A percentile compares a stretch with the other conserved stretches of the same genome.
Conservation (phyloP, 495 filamentous ascomycete species). For the Podospora tetraspora region DNA sequence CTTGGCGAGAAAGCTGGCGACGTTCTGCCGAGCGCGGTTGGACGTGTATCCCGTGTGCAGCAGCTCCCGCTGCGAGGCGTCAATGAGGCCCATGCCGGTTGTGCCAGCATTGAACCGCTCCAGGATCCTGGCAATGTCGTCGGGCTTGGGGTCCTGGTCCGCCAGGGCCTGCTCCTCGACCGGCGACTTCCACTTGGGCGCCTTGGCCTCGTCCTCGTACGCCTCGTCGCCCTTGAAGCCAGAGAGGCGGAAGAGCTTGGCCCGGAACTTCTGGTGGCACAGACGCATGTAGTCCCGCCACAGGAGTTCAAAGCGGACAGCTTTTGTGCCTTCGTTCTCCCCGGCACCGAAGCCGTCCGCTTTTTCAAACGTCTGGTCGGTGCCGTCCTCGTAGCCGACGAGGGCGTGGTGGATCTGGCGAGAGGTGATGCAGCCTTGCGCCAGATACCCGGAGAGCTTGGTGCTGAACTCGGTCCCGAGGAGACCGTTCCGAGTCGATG, state of each 20-base stretch:
- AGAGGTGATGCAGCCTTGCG: constrained; percentile 62
- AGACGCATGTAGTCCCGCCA: constrained; percentile 76
- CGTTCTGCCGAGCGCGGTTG: constrained; percentile 66
- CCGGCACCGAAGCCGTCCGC: constrained; percentile 55
- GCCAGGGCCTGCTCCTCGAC: constrained; percentile 12
- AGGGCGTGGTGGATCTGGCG: constrained; percentile 60
- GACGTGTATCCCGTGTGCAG: constrained; percentile 66
- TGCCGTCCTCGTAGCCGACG: constrained; percentile 56
- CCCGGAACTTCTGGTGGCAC: constrained; percentile 58
- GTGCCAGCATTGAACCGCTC: constrained; percentile 54
- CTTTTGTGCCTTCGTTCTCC: constrained; percentile 62
- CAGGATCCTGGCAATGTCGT: constrained; percentile 34
- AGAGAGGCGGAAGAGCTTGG: constrained; percentile 52
- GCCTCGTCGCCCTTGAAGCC: constrained; percentile 50
- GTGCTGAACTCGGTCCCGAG: constrained; percentile 63
- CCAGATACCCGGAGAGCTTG: constrained; percentile 63
- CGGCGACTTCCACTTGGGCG: constrained; percentile 37
- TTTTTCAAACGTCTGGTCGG: constrained; percentile 29
- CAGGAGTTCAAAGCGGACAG: constrained; percentile 62
- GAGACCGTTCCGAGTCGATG: constrained; percentile 62
- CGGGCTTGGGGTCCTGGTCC: constrained; percentile 28
- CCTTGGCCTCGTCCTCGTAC: constrained; percentile 17
- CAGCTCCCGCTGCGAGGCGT: constrained; percentile 64
- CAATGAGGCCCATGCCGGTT: constrained; percentile 65
- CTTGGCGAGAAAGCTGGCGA: constrained; percentile 64